These are phyloP conservation scores for Fusarium stilboides DNA, from an alignment of 2,329 filamentous ascomycete genomes.

Conservation along the genomic window DNA sequence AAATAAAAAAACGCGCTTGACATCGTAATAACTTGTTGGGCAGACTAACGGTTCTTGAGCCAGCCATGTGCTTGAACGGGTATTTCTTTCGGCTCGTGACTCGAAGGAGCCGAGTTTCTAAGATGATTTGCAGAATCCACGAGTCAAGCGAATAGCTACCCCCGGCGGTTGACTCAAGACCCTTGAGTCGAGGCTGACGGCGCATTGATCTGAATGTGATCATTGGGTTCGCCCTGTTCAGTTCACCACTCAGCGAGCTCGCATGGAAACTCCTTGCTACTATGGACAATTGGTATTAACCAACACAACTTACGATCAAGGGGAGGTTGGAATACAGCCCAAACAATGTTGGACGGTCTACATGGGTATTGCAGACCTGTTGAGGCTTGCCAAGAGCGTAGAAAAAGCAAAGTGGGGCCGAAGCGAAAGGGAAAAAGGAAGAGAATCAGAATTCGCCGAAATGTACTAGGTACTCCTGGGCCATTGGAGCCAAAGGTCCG, in stretches of 20 bases:
- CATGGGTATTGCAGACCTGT: constrained; percentile 21
- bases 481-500: constrained; percentile 35
- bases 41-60: constrained; percentile 26
- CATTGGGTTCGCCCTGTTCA: constrained; percentile 9
- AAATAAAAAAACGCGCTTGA: constrained; percentile 29
- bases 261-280: constrained; percentile 1
- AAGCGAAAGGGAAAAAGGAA: constrained; percentile 23
- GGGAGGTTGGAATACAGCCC: constrained; percentile 1
- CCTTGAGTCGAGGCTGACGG: constrained; percentile 28
- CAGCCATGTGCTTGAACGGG: constrained; percentile 39
- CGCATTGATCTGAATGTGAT: constrained; percentile 22
- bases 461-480: constrained; percentile 26
- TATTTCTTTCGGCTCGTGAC: constrained; percentile 46
- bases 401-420: constrained; percentile 31
- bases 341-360: constrained; percentile 11
- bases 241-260: constrained; percentile 18
- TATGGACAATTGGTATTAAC: neutral
- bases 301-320: constrained; percentile 11
- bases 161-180: constrained; percentile 32
- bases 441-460: constrained; percentile 41
- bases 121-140: constrained; percentile 56
- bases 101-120: constrained; percentile 43
- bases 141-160: constrained; percentile 54
- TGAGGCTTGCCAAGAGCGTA: constrained; percentile 30
- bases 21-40: constrained; percentile 22